phyloP scores from a whole-genome alignment of 257 asterid genomes.

The Solanum piurae region DNA sequence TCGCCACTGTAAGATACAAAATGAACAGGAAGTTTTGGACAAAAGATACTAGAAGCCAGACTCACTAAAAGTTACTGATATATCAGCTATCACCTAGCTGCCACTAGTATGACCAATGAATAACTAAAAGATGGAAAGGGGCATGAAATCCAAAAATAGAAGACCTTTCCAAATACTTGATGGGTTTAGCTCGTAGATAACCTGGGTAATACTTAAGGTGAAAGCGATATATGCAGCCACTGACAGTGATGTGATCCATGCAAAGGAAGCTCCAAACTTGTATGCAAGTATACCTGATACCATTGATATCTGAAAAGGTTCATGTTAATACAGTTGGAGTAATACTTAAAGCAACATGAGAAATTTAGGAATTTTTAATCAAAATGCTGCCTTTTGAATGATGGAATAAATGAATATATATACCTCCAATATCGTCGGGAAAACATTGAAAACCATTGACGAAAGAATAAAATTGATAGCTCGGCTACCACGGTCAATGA shows the following conservation, averaged over 20 bases:
- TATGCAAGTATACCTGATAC: slow-evolving; percentile 97
- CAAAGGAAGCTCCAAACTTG: slow-evolving; percentile 95
- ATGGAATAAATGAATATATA: not conserved
- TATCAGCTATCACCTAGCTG: not conserved
- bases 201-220: slow-evolving; percentile 90
- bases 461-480: slow-evolving; percentile 95
- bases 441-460: slow-evolving; percentile 90
- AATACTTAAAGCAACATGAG: not conserved
- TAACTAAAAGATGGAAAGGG: not conserved
- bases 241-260: slow-evolving; percentile 88
- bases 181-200: slow-evolving; percentile 7
- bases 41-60: slow-evolving; percentile 3
- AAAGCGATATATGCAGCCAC: slow-evolving; percentile 74
- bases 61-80: not conserved
- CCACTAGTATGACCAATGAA: not conserved
- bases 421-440: slow-evolving; percentile 91
- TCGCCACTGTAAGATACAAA: slow-evolving; percentile 68
- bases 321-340: slow-evolving; percentile 22
- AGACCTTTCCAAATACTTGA: not conserved
- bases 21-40: not conserved
- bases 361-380: not conserved
- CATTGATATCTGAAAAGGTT: slow-evolving; percentile 77
- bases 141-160: not conserved
- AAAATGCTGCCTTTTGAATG: not conserved
- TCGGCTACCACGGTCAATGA: slow-evolving; percentile 96